Evolutionary conservation across 306 rosid species (phyloP).

Genomic region (Acacia crassicarpa): DNA sequence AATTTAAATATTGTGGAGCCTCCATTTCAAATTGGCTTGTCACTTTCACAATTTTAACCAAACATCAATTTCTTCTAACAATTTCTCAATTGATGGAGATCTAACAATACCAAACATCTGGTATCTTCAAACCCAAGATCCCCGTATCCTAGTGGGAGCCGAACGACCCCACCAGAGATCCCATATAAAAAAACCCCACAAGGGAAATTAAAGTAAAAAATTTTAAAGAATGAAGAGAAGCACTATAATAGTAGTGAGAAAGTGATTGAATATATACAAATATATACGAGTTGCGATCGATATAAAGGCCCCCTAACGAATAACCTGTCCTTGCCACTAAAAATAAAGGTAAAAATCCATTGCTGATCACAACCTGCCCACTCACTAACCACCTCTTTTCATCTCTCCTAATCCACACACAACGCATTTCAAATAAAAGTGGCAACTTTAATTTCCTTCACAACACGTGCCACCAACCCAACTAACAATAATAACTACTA

Average conservation of each 20-base stretch:
- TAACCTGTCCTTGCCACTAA: conserved; percentile 32
- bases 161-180: neutral
- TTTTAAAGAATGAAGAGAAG: conserved; percentile 34
- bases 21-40: neutral
- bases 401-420: conserved; percentile 29
- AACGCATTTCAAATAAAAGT: conserved; percentile 41
- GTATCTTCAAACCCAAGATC: neutral
- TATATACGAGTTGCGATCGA: conserved; percentile 11
- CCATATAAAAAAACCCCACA: neutral
- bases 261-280: conserved; percentile 46
- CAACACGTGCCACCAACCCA: conserved; percentile 57
- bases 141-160: neutral
- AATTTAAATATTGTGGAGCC: too few species aligned
- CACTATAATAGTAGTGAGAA: conserved; percentile 30
- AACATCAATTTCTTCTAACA: too few species aligned
- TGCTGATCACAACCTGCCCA: conserved; percentile 24
- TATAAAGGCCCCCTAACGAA: conserved; percentile 35
- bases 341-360: conserved; percentile 2
- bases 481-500: conserved; percentile 48
- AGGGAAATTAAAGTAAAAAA: neutral
- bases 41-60: too few species aligned
- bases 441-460: neutral
- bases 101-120: too few species aligned
- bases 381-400: conserved; percentile 19
- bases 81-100: too few species aligned